Evolutionary conservation across 139 green algal species (phyloP).

Genomic region (Tetratostichococcus sp.): DNA sequence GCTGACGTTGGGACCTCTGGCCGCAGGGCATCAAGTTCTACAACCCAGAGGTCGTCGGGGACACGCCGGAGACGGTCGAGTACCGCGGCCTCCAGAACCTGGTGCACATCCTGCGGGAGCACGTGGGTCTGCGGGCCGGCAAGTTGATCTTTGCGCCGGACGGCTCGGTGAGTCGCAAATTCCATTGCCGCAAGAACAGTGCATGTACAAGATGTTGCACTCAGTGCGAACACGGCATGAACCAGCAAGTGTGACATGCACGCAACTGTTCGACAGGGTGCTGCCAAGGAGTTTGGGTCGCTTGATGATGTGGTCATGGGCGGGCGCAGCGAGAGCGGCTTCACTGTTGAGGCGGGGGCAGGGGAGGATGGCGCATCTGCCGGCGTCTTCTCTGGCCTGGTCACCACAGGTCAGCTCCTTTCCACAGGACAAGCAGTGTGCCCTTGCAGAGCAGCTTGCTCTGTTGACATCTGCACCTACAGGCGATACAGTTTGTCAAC

Average conservation of each 20-base stretch:
- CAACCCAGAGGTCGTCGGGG: constrained; percentile 68
- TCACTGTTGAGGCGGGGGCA: constrained; percentile 30
- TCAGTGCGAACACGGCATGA: no score
- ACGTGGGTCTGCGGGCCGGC: constrained; percentile 20
- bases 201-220: no score
- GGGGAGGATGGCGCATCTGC: constrained; percentile 59
- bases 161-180: not conserved
- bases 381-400: constrained; percentile 60
- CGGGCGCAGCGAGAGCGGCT: constrained; percentile 56
- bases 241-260: not conserved
- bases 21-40: constrained; percentile 87
- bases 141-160: constrained; percentile 23
- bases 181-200: no score
- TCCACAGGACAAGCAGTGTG: no score
- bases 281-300: constrained; percentile 55
- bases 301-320: constrained; percentile 97
- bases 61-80: constrained; percentile 71
- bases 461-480: no score
- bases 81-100: constrained; percentile 47
- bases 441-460: no score
- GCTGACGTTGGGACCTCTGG: no score
- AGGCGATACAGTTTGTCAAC: not conserved
- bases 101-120: constrained; percentile 24
- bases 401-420: constrained; percentile 43
- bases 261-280: not conserved